Conservation (phyloP, 2,329 filamentous ascomycete species). For the Botryosphaeria agaves region DNA sequence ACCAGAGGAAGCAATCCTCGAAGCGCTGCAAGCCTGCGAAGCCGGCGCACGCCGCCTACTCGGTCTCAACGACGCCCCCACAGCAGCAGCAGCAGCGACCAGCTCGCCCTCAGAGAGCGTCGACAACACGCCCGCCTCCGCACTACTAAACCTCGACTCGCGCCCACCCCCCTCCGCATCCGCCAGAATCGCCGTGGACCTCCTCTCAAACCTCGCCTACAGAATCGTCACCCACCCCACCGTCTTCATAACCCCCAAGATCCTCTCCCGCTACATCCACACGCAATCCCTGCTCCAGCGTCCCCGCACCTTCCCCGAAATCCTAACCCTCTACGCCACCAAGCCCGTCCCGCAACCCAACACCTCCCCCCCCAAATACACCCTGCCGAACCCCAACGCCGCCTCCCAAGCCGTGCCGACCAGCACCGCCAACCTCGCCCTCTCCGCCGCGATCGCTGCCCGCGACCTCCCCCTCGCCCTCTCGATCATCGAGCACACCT, state of each 20-base stretch:
- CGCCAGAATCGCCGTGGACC: constrained; percentile 18
- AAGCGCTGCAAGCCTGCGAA: constrained; percentile 2
- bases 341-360: constrained; percentile 56
- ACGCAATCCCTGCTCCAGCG: constrained; percentile 57
- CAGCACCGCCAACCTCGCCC: constrained; percentile 52
- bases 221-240: constrained; percentile 54
- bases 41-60: constrained; percentile 2
- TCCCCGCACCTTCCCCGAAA: constrained; percentile 59
- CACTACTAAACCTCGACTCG: constrained; percentile 32
- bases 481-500: constrained; percentile 53
- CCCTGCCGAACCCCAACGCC: constrained; percentile 42
- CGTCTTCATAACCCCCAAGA: constrained; percentile 59
- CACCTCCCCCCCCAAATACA: constrained; percentile 41
- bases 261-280: constrained; percentile 59
- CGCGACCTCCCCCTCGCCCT: constrained; percentile 66
- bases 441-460: constrained; percentile 62
- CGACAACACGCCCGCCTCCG: constrained; percentile 31
- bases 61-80: constrained; percentile 17
- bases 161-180: constrained; percentile 15
- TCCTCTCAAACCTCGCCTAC: constrained; percentile 42
- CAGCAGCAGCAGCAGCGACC: constrained; percentile 1
- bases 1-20: constrained; percentile 4
- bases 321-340: constrained; percentile 66
- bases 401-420: constrained; percentile 54
- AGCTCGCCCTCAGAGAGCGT: not conserved